Base-by-base conservation (phyloP, 176 grass and related monocot genomes). In the Paspalum notatum region DNA sequence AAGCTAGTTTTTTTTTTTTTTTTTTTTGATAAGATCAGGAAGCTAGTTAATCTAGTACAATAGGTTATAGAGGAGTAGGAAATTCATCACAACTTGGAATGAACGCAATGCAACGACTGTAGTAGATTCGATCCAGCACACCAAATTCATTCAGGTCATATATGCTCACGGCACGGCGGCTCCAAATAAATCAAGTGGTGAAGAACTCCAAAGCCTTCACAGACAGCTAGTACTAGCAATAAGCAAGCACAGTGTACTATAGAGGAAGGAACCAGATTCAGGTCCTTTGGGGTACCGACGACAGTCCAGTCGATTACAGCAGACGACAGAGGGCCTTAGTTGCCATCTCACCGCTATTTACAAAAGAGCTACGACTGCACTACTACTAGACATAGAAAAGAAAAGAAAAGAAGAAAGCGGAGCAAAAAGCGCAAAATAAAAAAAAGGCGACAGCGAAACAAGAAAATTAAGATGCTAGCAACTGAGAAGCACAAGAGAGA, bases 291-390 rank as follows among this genome's bases (percentile, higher is more conserved):
- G 32, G 32, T 32, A 32, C 32, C 32, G 32, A 32, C 26, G 22
- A 43, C 22, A 7, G 9, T 41, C 17, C 22, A 7, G 9, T 41
- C 17, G 62, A 80, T 56, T 53, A 45, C 50, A 66, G 11, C 43
- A 5, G 14, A 15, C 67, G 64, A n/a, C 40, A 37, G n/a, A 69
- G 14, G 68, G 46, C 47, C 37, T 52, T 52, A 72, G 70, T 40
- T 73, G 70, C 70, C 70, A 39, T 73, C 71, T 40, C 50, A 80
- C 78, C 10, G 24, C 50, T 69, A 69, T 80, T 57, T 69, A 80
- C 64, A 69, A n/a, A 41, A 8, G 12, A 71, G 68, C 46, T 41
- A 20, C 26, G 18, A 61, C 52, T 59, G 25, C 57, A 13, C 22
- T 32, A 12, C 9, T 57, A 43, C 20, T 58, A 5, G 7, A 2